These are phyloP conservation scores for Debaryomycetaceae sp. DNA, from an alignment of 1,139 yeast species.

Conservation along the genomic window DNA sequence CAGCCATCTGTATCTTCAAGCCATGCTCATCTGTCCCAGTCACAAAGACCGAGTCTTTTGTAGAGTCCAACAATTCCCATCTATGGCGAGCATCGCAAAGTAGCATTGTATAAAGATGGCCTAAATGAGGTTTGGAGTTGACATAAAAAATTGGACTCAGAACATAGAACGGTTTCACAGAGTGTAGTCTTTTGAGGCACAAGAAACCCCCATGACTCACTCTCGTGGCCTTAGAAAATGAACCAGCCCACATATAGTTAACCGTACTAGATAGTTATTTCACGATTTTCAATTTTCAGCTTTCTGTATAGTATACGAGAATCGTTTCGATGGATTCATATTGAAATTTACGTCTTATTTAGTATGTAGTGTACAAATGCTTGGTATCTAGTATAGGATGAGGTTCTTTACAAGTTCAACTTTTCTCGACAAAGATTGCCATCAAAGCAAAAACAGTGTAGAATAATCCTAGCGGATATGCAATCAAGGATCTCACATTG, in stretches of 20 bases:
- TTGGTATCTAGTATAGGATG: neutral
- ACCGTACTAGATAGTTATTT: no score
- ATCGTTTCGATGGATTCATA: neutral
- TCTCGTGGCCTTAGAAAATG: neutral
- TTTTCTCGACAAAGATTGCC: slow-evolving; percentile 81
- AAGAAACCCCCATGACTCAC: neutral
- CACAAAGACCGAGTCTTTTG: slow-evolving; percentile 48
- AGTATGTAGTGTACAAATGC: neutral
- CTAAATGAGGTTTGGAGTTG: slow-evolving; percentile 92
- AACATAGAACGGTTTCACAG: slow-evolving; percentile 46
- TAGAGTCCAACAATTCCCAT: slow-evolving; percentile 56
- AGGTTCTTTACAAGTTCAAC: neutral
- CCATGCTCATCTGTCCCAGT: slow-evolving; percentile 99
- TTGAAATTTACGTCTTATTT: no score
- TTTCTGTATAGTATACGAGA: neutral
- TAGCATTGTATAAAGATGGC: slow-evolving; percentile 87
- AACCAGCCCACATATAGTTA: neutral
- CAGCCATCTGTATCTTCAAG: slow-evolving; percentile 75
- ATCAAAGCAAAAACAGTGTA: slow-evolving; percentile 93
- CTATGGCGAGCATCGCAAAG: slow-evolving; percentile 74
- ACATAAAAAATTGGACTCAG: slow-evolving; percentile 97
- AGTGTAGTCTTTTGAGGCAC: slow-evolving; percentile 4
- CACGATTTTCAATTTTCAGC: slow-evolving; percentile 1
- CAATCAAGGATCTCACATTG: slow-evolving; percentile 85
- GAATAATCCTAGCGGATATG: slow-evolving; percentile 89